phyloP scores from a whole-genome alignment of 192 early-diverging fungal species.

The Lobosporangium transversale region DNA sequence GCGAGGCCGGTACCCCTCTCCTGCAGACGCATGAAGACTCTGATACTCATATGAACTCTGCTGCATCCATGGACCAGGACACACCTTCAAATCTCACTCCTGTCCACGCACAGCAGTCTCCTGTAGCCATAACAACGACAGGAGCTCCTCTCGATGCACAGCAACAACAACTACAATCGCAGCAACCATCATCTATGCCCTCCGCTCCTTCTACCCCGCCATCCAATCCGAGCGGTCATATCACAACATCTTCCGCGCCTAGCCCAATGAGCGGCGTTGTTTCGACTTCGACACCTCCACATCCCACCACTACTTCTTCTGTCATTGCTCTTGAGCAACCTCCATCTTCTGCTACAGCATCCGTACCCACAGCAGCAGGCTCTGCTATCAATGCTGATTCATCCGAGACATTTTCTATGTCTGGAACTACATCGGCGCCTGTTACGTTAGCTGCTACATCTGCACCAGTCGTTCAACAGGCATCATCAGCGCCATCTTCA shows the following conservation, averaged over 20 bases:
- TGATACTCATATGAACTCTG: conserved; percentile 12
- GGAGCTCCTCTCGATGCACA: background rate
- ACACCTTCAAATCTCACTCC: conserved; percentile 20
- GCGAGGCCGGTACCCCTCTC: conserved; percentile 28
- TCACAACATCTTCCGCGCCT: background rate
- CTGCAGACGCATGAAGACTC: conserved; percentile 12
- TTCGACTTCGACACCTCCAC: conserved; percentile 13
- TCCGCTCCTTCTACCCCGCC: conserved; percentile 27
- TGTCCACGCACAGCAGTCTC: background rate
- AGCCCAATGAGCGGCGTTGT: conserved; percentile 35
- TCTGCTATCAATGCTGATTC: background rate
- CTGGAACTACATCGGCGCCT: background rate
- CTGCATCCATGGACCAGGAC: conserved; percentile 19
- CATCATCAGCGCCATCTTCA: too few relatives aligned
- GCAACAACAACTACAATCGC: conserved; percentile 7
- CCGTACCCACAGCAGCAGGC: background rate
- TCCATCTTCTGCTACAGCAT: background rate
- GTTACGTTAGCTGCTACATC: background rate
- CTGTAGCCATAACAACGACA: conserved; percentile 1
- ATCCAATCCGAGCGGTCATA: background rate
- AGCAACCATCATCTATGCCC: conserved; percentile 3
- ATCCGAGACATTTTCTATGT: background rate
- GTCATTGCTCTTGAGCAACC: background rate
- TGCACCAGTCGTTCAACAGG: background rate
- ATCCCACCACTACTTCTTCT: background rate